Percentiles rank a stretch among this genome's conserved stretches.
Evolutionary conservation across 495 filamentous ascomycete species (phyloP).

Genomic region (Aspergillus coremiiformis): DNA sequence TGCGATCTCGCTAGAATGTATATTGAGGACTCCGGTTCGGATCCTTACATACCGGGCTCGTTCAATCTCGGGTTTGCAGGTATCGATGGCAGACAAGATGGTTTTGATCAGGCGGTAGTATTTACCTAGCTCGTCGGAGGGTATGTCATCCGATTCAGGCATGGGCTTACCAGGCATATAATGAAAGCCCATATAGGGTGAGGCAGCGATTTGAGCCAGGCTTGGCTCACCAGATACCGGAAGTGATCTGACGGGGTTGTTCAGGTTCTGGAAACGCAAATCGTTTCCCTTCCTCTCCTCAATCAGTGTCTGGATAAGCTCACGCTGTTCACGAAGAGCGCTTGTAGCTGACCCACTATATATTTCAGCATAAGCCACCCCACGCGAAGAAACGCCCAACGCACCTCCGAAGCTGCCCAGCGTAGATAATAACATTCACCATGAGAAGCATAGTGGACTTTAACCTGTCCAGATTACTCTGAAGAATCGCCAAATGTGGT

Average conservation of each 20-base stretch:
- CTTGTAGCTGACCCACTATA: neutral
- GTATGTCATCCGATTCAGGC: neutral
- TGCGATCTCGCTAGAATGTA: neutral
- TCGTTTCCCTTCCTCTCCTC: neutral
- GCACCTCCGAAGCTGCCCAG: constrained; percentile 12
- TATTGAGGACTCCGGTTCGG: neutral
- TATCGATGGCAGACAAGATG: neutral
- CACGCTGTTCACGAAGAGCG: neutral
- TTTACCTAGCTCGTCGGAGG: neutral
- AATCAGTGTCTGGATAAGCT: neutral
- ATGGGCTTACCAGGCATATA: neutral
- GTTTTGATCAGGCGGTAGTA: neutral
- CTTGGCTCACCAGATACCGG: neutral
- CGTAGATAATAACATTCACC: constrained; percentile 27
- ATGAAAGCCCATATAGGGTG: neutral
- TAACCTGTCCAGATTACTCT: constrained; percentile 24
- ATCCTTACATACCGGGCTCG: neutral
- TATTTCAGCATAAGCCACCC: neutral
- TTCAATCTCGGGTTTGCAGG: neutral
- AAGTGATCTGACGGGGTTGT: too few relatives aligned
- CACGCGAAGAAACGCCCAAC: neutral
- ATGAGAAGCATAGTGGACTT: constrained; percentile 26
- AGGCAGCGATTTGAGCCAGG: neutral
- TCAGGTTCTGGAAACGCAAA: neutral
- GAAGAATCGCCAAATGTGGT: constrained; percentile 19